Conservation (phyloP, 2,329 filamentous ascomycete species). For the Sporothrix pseudoabietina region DNA sequence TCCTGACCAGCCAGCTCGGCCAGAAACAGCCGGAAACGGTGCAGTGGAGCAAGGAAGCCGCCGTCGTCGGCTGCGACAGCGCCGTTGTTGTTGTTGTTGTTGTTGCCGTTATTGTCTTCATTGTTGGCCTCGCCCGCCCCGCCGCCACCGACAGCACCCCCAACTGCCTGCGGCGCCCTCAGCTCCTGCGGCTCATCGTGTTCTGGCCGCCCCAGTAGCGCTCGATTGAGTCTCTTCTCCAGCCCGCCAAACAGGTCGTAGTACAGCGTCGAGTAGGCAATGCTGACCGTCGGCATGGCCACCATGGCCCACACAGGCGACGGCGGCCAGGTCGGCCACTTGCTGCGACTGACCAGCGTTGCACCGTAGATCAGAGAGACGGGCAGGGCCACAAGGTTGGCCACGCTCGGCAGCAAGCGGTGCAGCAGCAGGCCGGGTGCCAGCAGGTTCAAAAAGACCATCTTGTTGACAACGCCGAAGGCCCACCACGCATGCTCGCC, state of each 20-base stretch:
- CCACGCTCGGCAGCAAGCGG: constrained; percentile 49
- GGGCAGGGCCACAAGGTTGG: constrained; percentile 48
- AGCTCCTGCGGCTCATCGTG: constrained; percentile 34
- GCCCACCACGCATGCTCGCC: not conserved
- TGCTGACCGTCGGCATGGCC: constrained; percentile 50
- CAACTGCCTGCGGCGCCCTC: not conserved
- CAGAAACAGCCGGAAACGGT: not conserved
- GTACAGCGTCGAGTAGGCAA: constrained; percentile 51
- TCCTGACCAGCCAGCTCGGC: not conserved
- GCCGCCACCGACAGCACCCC: not conserved
- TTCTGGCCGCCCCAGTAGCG: constrained; percentile 45
- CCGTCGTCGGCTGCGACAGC: not conserved
- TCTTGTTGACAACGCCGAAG: constrained; percentile 27
- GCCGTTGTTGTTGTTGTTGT: not conserved
- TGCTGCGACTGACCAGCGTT: constrained; percentile 49
- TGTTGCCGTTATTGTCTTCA: not conserved
- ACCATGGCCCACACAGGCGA: constrained; percentile 55
- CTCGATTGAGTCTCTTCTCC: constrained; percentile 53
- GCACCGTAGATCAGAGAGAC: constrained; percentile 50
- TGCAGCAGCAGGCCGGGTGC: constrained; percentile 51
- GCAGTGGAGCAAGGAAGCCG: not conserved
- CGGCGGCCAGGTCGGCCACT: constrained; percentile 57
- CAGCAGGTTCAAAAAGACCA: constrained; percentile 45
- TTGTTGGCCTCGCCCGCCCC: not conserved
- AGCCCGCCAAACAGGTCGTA: constrained; percentile 50